Percentiles rank a stretch among this genome's conserved stretches.
These are phyloP conservation scores for Mrakiaceae sp. DNA, from an alignment of 1,284 basidiomycete genomes.

Conservation along the genomic window DNA sequence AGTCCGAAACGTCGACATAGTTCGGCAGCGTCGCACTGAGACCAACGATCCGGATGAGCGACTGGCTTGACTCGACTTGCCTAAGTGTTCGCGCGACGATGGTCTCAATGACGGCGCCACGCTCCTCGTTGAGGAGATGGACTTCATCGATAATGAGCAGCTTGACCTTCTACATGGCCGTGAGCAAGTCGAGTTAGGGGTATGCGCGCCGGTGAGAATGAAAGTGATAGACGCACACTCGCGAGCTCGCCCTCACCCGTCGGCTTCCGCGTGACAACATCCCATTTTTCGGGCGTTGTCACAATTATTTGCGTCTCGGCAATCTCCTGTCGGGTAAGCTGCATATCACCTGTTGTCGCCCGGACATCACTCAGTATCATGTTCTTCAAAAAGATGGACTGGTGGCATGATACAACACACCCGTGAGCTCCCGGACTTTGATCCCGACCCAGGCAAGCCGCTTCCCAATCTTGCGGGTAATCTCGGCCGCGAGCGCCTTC, in stretches of 20 bases:
- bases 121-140: constrained; percentile 92
- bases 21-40: constrained; percentile 97
- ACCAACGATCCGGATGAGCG: constrained; percentile 94
- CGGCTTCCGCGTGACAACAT: constrained; percentile 95
- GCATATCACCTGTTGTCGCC: constrained; percentile 73
- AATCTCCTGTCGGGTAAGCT: constrained; percentile 87
- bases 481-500: constrained; percentile 95
- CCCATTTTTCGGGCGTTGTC: constrained; percentile 99
- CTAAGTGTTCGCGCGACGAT: constrained; percentile 93
- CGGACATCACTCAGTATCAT: background rate
- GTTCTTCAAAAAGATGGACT: background rate
- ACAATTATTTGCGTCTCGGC: constrained; percentile 96
- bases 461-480: constrained; percentile 84
- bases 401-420: constrained; percentile 32
- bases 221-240: constrained; percentile 45
- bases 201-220: background rate
- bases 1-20: constrained; percentile 93
- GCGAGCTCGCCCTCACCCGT: constrained; percentile 93
- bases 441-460: constrained; percentile 83
- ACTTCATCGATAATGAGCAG: constrained; percentile 97
- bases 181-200: background rate
- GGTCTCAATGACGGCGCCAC: constrained; percentile 96
- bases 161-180: constrained; percentile 59
- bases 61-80: constrained; percentile 93
- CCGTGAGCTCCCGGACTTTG: constrained; percentile 81